These are phyloP conservation scores for Fusarium graminum DNA, from an alignment of 2,329 filamentous ascomycete genomes.

Conservation along the genomic window DNA sequence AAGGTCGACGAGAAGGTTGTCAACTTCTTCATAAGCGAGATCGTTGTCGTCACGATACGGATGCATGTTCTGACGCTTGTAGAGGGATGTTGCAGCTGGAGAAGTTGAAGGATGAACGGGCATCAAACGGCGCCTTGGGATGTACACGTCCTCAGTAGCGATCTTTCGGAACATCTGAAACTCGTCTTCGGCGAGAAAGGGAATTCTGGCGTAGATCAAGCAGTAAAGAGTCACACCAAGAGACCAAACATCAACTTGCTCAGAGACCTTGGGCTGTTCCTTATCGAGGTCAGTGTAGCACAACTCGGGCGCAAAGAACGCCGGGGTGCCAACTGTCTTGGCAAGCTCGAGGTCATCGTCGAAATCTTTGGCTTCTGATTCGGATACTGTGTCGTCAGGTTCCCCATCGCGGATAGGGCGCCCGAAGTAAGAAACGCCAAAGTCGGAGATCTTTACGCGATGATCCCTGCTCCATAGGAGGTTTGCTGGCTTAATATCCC, in stretches of 20 bases:
- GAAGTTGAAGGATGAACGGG: slow-evolving; percentile 75
- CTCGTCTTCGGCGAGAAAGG: slow-evolving; percentile 91
- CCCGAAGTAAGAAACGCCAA: slow-evolving; percentile 97
- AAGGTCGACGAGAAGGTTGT: slow-evolving; percentile 83
- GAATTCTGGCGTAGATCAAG: slow-evolving; percentile 92
- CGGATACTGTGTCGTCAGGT: slow-evolving; percentile 77
- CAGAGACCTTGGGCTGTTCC: slow-evolving; percentile 83
- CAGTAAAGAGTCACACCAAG: slow-evolving; percentile 96
- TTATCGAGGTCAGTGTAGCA: slow-evolving; percentile 85
- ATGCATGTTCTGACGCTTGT: slow-evolving; percentile 69
- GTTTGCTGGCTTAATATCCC: slow-evolving; percentile 91
- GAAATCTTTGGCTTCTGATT: slow-evolving; percentile 86
- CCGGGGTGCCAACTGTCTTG: slow-evolving; percentile 96
- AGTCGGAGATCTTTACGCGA: slow-evolving; percentile 97
- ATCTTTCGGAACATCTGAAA: slow-evolving; percentile 93
- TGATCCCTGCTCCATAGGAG: slow-evolving; percentile 87
- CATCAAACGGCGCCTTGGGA: slow-evolving; percentile 84
- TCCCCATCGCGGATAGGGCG: slow-evolving; percentile 87
- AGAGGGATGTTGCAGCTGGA: slow-evolving; percentile 66
- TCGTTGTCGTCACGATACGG: slow-evolving; percentile 83
- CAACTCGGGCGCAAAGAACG: slow-evolving; percentile 96
- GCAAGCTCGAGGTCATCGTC: slow-evolving; percentile 96
- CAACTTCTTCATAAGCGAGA: slow-evolving; percentile 86
- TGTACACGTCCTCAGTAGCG: slow-evolving; percentile 91
- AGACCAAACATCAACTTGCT: slow-evolving; percentile 97